Base-by-base conservation (phyloP, 1,139 yeast genomes). In the Yamadazyma friedrichii region DNA sequence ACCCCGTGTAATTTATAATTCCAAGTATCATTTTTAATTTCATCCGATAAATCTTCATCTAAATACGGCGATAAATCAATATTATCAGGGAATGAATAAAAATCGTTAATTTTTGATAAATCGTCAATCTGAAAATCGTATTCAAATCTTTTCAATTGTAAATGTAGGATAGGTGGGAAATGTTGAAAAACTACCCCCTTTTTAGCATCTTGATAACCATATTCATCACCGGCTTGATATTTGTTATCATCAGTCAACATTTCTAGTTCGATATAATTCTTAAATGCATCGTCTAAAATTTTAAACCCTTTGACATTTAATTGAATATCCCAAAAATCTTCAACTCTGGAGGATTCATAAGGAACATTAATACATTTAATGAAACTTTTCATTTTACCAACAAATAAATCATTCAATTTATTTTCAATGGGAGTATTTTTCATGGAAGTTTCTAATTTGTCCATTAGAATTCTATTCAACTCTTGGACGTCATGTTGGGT, bases 401-500 rank as follows among this genome's bases (percentile, higher is more conserved):
- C 98, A 65, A 94, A 93, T 6, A 91, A 76, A 46, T 87, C 84
- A 56, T 81, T 87, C 43, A 93, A 65, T 36, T 80, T 77, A 30
- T 87, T 88, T 59, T 89, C 97, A 22, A 88, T 93, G 1, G 74
- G 68, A 0, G 97, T 84, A 6, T 89, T 93, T 58, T 89, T 89
- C 98, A 93, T 91, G 40, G 88, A 88, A 6, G 82, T 74, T 62
- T 94, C 99, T 40, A 93, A 72, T 53, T 85, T 82, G 61, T 93
- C 99, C 97, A 94, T 93, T 58, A 93, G 73, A 31, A 94, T 91
- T 54, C 99, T 83, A 59, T 91, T 89, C 60, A 94, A 74, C 61
- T 93, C 99, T 60, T 94, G 98, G 12, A 93, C 97, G 59, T 93
- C 99, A 62, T 93, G 98, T 62, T 93, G 99, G 6, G 96, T 88